phyloP scores from a whole-genome alignment of 352 stramenopile genomes.

The Globisporangium sylvaticum region DNA sequence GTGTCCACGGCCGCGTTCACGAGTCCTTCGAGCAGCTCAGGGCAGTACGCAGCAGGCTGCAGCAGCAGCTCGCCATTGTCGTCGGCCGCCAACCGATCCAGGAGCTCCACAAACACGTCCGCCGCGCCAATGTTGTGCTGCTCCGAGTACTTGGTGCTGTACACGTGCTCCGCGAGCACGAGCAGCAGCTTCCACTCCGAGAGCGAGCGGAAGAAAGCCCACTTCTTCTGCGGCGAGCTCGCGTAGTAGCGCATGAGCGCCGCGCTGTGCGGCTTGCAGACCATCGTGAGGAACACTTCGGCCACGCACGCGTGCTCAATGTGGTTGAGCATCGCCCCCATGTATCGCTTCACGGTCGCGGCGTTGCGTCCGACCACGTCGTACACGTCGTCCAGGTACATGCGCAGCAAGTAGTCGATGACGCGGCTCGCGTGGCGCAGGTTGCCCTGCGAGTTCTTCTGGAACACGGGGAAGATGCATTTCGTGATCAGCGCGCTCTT shows the following conservation, averaged over 20 bases:
- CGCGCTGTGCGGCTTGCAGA: constrained; percentile 83
- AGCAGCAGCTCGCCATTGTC: constrained; percentile 88
- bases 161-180: constrained; percentile 79
- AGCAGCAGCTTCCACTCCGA: constrained; percentile 88
- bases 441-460: constrained; percentile 62
- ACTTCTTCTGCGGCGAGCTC: constrained; percentile 76
- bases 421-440: constrained; percentile 87
- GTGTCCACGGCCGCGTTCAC: constrained; percentile 53
- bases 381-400: constrained; percentile 87
- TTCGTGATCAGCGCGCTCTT: constrained; percentile 76
- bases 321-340: constrained; percentile 82
- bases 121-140: constrained; percentile 74
- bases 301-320: constrained; percentile 79
- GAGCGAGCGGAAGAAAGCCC: constrained; percentile 82
- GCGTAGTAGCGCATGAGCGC: constrained; percentile 65
- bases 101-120: constrained; percentile 86
- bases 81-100: constrained; percentile 84
- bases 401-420: constrained; percentile 82
- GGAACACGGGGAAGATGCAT: constrained; percentile 81
- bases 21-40: constrained; percentile 80
- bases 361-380: constrained; percentile 67
- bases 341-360: constrained; percentile 65
- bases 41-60: constrained; percentile 79
- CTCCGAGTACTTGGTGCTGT: constrained; percentile 54
- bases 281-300: constrained; percentile 83